phyloP scores from a whole-genome alignment of 2,329 filamentous ascomycete genomes.

The Fusarium abutilonis region DNA sequence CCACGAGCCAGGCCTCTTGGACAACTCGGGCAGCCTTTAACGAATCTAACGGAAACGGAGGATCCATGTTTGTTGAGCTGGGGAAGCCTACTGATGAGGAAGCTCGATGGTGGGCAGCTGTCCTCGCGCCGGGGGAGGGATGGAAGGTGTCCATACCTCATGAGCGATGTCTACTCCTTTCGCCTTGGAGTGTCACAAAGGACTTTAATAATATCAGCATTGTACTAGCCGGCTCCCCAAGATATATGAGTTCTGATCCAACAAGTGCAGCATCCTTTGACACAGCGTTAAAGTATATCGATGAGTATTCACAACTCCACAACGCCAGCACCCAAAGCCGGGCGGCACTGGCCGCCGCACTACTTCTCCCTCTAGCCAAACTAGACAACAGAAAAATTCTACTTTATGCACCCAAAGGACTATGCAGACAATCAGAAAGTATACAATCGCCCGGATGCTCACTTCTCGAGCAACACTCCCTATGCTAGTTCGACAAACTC shows the following conservation, averaged over 20 bases:
- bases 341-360: conserved; percentile 6
- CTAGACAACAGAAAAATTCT: conserved; percentile 6
- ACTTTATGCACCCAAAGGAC: conserved; percentile 2
- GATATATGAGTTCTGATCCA: background rate
- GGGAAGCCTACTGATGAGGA: conserved; percentile 2
- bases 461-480: background rate
- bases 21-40: background rate
- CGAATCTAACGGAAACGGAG: background rate
- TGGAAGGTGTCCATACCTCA: conserved; percentile 19
- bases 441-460: background rate
- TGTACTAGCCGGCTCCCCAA: background rate
- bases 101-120: conserved; percentile 21
- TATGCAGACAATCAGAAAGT: background rate
- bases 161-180: conserved; percentile 7
- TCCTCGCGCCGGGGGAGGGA: conserved; percentile 22
- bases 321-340: background rate
- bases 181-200: conserved; percentile 20
- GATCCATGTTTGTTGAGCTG: conserved; percentile 1
- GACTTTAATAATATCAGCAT: background rate
- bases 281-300: conserved; percentile 3
- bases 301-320: conserved; percentile 4
- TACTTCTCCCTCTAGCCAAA: conserved; percentile 8
- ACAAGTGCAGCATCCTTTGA: background rate
- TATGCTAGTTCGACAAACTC: conserved; percentile 11
- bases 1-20: conserved; percentile 7